Evolutionary conservation across 2,329 filamentous ascomycete species (phyloP), one percentile per base, ranked within the genome.

Genomic region (Corniculantispora saksenae): DNA sequence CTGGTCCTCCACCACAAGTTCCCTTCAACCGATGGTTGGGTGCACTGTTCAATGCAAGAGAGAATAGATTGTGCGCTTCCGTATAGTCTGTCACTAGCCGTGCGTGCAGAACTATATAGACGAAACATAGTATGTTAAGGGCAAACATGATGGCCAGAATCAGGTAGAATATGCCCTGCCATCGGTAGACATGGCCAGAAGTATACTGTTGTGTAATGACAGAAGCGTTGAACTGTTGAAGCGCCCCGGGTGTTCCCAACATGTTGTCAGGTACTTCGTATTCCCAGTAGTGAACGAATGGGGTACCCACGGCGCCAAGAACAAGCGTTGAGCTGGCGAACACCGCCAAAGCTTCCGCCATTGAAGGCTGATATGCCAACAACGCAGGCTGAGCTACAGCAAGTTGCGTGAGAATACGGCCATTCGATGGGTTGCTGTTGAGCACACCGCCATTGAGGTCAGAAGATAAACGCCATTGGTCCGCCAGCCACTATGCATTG

Each of bases 71-170:
- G 62, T 89, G 86, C 1, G 91, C 90, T 71, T 94, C 91, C 0
- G 88, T 91, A 72, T 91, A 93, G 77, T 94, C 92, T 1, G 90
- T 93, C 9, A 94, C 86, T 25, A 92, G 83, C 1, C 86, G 85
- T 0, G 79, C 79, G 7, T 79, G 73, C 68, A 83, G 80, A 55
- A 85, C 72, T 59, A 89, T 74, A 76, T 92, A 93, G 2, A 79
- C 71, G 0, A 92, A 78, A 64, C 89, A 91, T 47, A 89, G 78
- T 29, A 89, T 66, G 72, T 91, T 93, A 70, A 91, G 86, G 27
- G 85, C 67, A 70, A 93, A 91, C 1, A 91, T 88, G 17, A 88
- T 76, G 1, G 83, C 71, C 0, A 94, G 83, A 0, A 93, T 82
- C 1, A 88, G 64, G 71, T 91, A 89, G 76, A 94, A 94, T 0